Evolutionary conservation across 805 yeast species (phyloP).

Genomic region (Maudiozyma serrabonitensis): DNA sequence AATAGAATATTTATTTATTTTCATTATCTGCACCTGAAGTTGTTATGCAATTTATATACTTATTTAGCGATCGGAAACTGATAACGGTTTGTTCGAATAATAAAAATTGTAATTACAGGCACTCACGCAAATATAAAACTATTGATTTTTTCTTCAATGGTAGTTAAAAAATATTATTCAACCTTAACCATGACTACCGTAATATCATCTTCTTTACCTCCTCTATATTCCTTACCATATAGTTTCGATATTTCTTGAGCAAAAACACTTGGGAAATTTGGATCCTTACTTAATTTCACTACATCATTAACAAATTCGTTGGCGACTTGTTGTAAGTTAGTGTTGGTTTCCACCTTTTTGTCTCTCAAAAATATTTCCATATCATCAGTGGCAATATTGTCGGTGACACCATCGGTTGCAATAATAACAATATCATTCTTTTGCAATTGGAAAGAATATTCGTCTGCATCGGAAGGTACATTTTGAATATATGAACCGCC

Average conservation of each 20-base stretch:
- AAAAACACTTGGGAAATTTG: constrained; percentile 72
- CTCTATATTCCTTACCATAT: constrained; percentile 40
- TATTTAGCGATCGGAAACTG: too few relatives aligned
- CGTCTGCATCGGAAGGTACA: constrained; percentile 59
- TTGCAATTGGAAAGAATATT: constrained; percentile 52
- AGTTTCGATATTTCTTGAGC: constrained; percentile 44
- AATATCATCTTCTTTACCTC: constrained; percentile 95
- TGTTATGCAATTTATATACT: too few relatives aligned
- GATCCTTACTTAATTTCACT: constrained; percentile 58
- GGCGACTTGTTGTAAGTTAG: constrained; percentile 39
- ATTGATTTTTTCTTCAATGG: not conserved
- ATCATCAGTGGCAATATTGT: constrained; percentile 67
- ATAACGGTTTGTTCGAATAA: too few relatives aligned
- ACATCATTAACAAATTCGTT: constrained; percentile 55
- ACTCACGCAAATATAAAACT: not conserved
- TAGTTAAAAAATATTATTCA: constrained; percentile 12
- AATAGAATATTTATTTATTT: too few relatives aligned
- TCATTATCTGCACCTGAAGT: too few relatives aligned
- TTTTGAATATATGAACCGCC: constrained; percentile 63
- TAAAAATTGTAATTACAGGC: not conserved
- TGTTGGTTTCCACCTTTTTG: constrained; percentile 15
- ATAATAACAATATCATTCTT: constrained; percentile 70
- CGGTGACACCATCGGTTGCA: constrained; percentile 92
- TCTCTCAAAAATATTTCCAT: constrained; percentile 61
- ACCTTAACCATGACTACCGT: constrained; percentile 72